phyloP scores from a whole-genome alignment of 352 stramenopile genomes.

The Peronospora tabacina region DNA sequence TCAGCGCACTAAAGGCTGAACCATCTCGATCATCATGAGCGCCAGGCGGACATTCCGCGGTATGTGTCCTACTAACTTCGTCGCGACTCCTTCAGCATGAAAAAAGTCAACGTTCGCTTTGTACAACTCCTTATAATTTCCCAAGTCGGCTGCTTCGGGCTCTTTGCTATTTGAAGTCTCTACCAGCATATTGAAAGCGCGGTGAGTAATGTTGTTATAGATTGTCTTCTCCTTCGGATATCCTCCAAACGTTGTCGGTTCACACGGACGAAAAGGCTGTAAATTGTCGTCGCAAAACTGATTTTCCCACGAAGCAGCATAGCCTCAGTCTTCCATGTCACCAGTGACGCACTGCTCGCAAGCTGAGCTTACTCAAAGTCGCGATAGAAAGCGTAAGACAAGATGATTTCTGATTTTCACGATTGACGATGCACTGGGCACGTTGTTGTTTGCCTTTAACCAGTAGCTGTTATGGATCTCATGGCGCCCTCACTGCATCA shows the following conservation, averaged over 20 bases:
- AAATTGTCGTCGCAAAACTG: conserved; percentile 22
- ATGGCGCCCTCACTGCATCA: too few relatives aligned
- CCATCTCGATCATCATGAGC: conserved; percentile 92
- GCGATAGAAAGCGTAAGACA: too few relatives aligned
- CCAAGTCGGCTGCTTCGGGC: conserved; percentile 62
- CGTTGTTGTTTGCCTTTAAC: too few relatives aligned
- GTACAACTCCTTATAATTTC: conserved; percentile 63
- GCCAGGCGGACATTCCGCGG: conserved; percentile 92
- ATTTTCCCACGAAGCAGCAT: conserved; percentile 88
- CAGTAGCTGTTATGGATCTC: too few relatives aligned
- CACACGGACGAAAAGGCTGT: conserved; percentile 73
- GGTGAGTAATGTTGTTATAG: conserved; percentile 91
- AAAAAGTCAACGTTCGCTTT: conserved; percentile 62
- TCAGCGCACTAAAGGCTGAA: conserved; percentile 90
- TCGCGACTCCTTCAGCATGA: conserved; percentile 19
- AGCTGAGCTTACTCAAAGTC: too few relatives aligned
- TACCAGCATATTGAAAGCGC: conserved; percentile 95
- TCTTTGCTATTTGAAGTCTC: conserved; percentile 92
- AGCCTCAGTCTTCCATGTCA: conserved; percentile 98
- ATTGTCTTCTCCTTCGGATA: conserved; percentile 86
- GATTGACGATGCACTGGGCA: too few relatives aligned
- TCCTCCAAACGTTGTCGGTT: conserved; percentile 83
- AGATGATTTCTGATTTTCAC: too few relatives aligned
- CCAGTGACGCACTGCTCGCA: conserved; percentile 91
- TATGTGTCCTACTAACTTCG: conserved; percentile 86